Evolutionary conservation across 1,284 basidiomycete species (phyloP).

Genomic region (Leccinum angustisporum): DNA sequence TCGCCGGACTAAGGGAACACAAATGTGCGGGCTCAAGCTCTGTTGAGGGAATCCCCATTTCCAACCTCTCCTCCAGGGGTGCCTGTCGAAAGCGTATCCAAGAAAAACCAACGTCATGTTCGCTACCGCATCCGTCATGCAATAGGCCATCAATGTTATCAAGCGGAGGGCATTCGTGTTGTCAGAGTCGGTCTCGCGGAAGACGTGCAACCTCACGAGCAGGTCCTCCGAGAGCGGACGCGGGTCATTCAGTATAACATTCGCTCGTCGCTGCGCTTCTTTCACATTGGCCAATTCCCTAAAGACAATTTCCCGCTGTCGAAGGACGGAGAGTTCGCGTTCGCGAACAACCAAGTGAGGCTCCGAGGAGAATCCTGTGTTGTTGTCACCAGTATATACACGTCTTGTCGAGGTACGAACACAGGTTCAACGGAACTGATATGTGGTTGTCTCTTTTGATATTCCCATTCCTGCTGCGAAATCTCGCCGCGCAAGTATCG

Average conservation of each 20-base stretch:
- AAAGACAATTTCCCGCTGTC: constrained; percentile 9
- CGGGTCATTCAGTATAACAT: constrained; percentile 13
- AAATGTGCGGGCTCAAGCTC: constrained; percentile 35
- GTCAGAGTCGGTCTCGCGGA: constrained; percentile 3
- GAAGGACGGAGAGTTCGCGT: constrained; percentile 14
- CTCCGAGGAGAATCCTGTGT: neutral
- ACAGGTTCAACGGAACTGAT: too few relatives aligned
- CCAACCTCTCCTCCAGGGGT: constrained; percentile 41
- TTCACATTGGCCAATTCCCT: constrained; percentile 9
- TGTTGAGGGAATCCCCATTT: constrained; percentile 40
- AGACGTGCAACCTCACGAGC: constrained; percentile 14
- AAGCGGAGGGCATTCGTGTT: constrained; percentile 19
- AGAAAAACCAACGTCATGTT: neutral
- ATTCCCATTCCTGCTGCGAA: too few relatives aligned
- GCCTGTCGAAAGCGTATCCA: constrained; percentile 33
- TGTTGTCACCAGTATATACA: neutral
- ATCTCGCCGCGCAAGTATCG: too few relatives aligned
- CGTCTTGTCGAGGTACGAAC: too few relatives aligned
- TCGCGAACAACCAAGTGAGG: constrained; percentile 23
- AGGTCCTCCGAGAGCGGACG: constrained; percentile 24
- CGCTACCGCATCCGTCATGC: neutral
- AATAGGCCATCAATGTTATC: constrained; percentile 4
- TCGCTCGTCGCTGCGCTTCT: constrained; percentile 4
- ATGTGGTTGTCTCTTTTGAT: too few relatives aligned
- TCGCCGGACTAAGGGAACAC: constrained; percentile 33